These are phyloP conservation scores for Hortaea werneckii DNA, from an alignment of 2,329 filamentous ascomycete species.

Conservation along the genomic window DNA sequence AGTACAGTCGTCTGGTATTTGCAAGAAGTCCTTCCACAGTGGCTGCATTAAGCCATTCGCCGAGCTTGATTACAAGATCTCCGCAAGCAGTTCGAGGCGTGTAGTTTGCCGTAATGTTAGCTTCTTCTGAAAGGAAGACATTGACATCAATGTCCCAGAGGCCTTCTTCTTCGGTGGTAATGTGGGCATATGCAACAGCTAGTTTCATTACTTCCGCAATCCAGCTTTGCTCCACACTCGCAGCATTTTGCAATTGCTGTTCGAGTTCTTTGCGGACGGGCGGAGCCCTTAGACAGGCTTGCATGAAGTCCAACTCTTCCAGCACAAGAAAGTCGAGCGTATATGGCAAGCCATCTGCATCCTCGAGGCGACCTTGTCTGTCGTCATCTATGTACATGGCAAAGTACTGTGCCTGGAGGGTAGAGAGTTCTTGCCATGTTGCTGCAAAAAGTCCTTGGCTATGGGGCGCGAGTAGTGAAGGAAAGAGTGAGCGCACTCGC, in stretches of 20 bases:
- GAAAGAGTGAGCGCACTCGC: conserved; percentile 77
- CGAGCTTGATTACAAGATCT: conserved; percentile 83
- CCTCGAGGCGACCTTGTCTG: conserved; percentile 77
- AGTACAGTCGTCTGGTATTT: conserved; percentile 66
- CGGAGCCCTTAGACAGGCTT: conserved; percentile 77
- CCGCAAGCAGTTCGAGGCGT: conserved; percentile 87
- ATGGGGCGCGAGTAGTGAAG: conserved; percentile 69
- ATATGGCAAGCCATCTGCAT: conserved; percentile 84
- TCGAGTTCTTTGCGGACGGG: conserved; percentile 86
- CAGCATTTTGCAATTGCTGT: conserved; percentile 54
- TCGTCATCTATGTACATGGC: conserved; percentile 78
- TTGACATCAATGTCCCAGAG: conserved; percentile 97
- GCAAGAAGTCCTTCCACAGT: conserved; percentile 70
- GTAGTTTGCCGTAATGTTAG: conserved; percentile 89
- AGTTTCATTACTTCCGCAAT: conserved; percentile 80
- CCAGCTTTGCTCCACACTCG: conserved; percentile 61
- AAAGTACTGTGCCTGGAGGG: conserved; percentile 63
- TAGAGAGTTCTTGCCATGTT: conserved; percentile 78
- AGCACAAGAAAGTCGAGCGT: conserved; percentile 87
- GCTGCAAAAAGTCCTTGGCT: conserved; percentile 74
- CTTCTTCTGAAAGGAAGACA: conserved; percentile 89
- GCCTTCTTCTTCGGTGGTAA: conserved; percentile 84
- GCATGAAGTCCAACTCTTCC: conserved; percentile 90
- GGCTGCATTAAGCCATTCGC: conserved; percentile 72
- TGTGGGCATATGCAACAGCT: conserved; percentile 74